Evolutionary conservation across 2,329 filamentous ascomycete genomes (phyloP).

Genomic region (Orbilia ellipsospora): DNA sequence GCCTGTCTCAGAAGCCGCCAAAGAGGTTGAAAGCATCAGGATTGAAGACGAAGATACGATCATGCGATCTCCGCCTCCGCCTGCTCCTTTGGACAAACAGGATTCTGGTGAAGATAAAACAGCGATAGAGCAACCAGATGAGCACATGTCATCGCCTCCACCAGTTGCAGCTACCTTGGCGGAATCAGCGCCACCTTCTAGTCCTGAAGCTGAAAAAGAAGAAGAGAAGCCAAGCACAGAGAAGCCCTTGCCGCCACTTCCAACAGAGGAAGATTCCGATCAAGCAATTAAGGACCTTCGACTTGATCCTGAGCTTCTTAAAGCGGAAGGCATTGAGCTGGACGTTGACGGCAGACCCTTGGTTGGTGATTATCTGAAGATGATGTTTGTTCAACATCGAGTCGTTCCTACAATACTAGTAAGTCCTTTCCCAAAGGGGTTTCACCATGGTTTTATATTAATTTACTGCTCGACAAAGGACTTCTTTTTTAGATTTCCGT

Average conservation of each 20-base stretch:
- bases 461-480: slow-evolving; percentile 68
- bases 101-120: slow-evolving; percentile 31
- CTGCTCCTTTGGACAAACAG: slow-evolving; percentile 31
- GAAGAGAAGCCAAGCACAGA: slow-evolving; percentile 54
- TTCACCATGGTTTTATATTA: background rate
- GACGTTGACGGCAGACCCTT: slow-evolving; percentile 77
- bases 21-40: slow-evolving; percentile 44
- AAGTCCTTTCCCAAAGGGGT: slow-evolving; percentile 62
- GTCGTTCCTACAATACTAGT: slow-evolving; percentile 96
- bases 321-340: slow-evolving; percentile 65
- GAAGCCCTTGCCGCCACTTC: slow-evolving; percentile 57
- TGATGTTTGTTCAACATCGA: slow-evolving; percentile 92
- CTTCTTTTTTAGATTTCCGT: slow-evolving; percentile 98
- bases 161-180: slow-evolving; percentile 35
- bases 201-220: slow-evolving; percentile 55
- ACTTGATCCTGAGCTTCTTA: slow-evolving; percentile 39
- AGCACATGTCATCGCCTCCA: slow-evolving; percentile 48
- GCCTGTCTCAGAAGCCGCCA: slow-evolving; percentile 34
- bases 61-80: slow-evolving; percentile 51
- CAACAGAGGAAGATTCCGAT: slow-evolving; percentile 44
- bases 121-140: slow-evolving; percentile 40
- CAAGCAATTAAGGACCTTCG: slow-evolving; percentile 53
- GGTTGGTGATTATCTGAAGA: slow-evolving; percentile 93
- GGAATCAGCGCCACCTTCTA: slow-evolving; percentile 38
- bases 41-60: slow-evolving; percentile 54